Conservation (phyloP, 2,329 filamentous ascomycete species). For the Botrytis byssoidea region DNA sequence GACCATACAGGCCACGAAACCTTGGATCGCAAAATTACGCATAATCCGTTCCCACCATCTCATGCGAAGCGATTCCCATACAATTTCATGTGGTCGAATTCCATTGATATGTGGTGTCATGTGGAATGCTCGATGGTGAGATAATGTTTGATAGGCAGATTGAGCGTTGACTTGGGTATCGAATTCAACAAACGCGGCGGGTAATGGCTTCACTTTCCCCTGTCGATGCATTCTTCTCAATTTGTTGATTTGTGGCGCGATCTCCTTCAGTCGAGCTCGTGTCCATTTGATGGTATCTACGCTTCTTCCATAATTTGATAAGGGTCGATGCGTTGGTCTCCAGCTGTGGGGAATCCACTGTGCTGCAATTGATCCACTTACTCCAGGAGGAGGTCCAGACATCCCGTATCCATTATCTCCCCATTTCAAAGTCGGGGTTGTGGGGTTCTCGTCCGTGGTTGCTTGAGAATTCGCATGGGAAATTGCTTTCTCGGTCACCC, state of each 20-base stretch:
- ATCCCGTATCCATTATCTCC: constrained; percentile 26
- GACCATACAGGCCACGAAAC: constrained; percentile 56
- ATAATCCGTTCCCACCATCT: constrained; percentile 61
- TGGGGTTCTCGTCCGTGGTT: neutral
- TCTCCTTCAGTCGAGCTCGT: constrained; percentile 37
- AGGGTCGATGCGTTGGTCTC: constrained; percentile 40
- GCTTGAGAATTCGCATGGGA: neutral
- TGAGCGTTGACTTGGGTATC: constrained; percentile 60
- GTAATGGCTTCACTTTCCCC: constrained; percentile 52
- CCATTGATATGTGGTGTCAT: constrained; percentile 65
- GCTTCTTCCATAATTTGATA: constrained; percentile 40
- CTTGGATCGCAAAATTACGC: constrained; percentile 50
- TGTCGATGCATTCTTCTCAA: constrained; percentile 40
- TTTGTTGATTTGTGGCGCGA: constrained; percentile 38
- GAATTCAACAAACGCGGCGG: constrained; percentile 67
- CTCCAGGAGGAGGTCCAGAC: constrained; percentile 32
- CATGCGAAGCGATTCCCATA: constrained; percentile 65
- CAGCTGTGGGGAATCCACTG: constrained; percentile 39
- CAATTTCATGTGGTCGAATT: constrained; percentile 58
- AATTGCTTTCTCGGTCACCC: constrained; percentile 13
- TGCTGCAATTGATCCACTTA: constrained; percentile 41
- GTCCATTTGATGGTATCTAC: constrained; percentile 43
- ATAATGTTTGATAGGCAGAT: constrained; percentile 60
- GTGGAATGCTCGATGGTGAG: constrained; percentile 61
- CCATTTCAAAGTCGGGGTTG: constrained; percentile 5